Evolutionary conservation across 306 rosid genomes (phyloP).

Genomic region (Citrullus mucosospermus): DNA sequence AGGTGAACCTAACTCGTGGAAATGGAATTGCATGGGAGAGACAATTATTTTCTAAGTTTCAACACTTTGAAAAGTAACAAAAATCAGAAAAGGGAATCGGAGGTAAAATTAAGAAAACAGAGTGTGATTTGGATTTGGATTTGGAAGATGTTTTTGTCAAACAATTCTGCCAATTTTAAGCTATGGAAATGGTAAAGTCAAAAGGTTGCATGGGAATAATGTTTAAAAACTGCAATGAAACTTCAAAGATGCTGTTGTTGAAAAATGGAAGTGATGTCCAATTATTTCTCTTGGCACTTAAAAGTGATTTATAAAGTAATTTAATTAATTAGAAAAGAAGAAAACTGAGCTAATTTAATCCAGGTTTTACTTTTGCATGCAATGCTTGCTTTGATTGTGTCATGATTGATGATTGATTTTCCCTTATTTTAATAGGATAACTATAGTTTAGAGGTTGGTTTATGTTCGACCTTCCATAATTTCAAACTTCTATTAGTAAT

Average conservation of each 20-base stretch:
- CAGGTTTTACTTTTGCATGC: neutral
- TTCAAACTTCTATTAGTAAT: neutral
- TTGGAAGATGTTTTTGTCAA: constrained; percentile 1
- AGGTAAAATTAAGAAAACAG: neutral
- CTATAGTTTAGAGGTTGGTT: neutral
- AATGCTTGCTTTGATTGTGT: neutral
- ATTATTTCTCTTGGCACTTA: neutral
- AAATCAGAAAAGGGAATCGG: neutral
- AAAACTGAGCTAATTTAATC: neutral
- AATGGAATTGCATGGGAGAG: neutral
- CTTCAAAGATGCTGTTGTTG: neutral
- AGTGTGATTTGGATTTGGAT: neutral
- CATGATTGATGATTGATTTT: neutral
- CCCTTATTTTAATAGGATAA: neutral
- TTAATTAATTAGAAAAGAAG: neutral
- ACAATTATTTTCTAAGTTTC: neutral
- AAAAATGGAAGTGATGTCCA: neutral
- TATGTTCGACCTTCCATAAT: too few species aligned
- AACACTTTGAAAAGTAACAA: neutral
- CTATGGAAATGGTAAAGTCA: neutral
- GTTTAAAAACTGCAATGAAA: neutral
- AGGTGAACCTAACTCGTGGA: constrained; percentile 6
- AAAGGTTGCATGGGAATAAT: neutral
- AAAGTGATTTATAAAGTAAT: neutral
- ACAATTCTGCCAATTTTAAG: neutral